Conservation (phyloP, 306 rosid genomes). For the Prunus salicina region DNA sequence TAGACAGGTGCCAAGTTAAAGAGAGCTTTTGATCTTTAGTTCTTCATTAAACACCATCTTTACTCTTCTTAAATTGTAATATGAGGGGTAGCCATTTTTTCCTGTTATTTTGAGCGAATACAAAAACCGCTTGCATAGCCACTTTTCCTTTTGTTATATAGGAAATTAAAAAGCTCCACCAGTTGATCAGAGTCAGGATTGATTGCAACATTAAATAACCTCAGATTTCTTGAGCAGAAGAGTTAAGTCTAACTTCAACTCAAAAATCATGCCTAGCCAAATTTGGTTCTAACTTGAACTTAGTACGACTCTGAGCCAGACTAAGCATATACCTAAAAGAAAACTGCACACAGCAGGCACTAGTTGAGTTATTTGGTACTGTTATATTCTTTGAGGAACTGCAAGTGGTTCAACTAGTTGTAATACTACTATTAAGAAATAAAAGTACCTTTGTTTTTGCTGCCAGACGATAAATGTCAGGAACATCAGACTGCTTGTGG, state of each 20-base stretch:
- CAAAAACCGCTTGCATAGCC: background rate
- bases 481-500: constrained; percentile 62
- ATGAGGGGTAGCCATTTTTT: background rate
- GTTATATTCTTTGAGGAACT: background rate
- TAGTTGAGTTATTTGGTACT: background rate
- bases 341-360: background rate
- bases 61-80: background rate
- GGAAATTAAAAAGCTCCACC: background rate
- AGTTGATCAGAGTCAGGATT: background rate
- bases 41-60: background rate
- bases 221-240: background rate
- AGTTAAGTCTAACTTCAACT: background rate
- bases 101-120: background rate
- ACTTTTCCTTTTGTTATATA: background rate
- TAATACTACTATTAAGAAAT: background rate
- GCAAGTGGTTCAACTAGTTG: background rate
- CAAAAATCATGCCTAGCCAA: constrained; percentile 2
- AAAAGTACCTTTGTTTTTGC: constrained; percentile 55
- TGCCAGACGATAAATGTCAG: constrained; percentile 57
- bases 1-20: background rate
- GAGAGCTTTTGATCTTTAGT: background rate
- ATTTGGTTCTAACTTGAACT: background rate
- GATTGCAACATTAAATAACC: background rate
- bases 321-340: background rate
- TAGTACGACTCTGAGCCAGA: background rate